Percentiles rank a stretch among this genome's conserved stretches.
These are phyloP conservation scores for Chaetomium globosum DNA, from an alignment of 2,329 filamentous ascomycete genomes.

Conservation along the genomic window DNA sequence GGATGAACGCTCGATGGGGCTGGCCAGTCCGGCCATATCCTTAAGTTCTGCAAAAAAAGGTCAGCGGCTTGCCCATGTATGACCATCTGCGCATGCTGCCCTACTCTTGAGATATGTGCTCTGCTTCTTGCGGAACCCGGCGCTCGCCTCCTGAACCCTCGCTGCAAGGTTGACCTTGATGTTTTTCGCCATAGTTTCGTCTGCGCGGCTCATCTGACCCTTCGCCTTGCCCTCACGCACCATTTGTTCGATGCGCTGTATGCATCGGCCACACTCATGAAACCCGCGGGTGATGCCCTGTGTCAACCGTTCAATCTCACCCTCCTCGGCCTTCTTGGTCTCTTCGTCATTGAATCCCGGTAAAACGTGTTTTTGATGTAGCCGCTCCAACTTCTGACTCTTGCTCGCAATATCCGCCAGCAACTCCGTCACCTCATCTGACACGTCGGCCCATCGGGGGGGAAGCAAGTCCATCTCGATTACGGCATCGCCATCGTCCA, in stretches of 20 bases:
- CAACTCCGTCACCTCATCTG: constrained; percentile 86
- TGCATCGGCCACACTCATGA: constrained; percentile 84
- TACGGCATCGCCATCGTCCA: constrained; percentile 89
- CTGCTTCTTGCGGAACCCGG: constrained; percentile 94
- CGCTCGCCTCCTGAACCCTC: constrained; percentile 87
- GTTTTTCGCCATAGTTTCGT: constrained; percentile 95
- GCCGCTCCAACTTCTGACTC: constrained; percentile 80
- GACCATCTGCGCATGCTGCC: constrained; percentile 23
- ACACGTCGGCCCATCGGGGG: constrained; percentile 92
- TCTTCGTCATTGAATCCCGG: constrained; percentile 97
- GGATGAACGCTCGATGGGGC: constrained; percentile 54
- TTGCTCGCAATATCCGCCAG: constrained; percentile 79
- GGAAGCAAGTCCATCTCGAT: constrained; percentile 98
- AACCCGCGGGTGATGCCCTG: constrained; percentile 88
- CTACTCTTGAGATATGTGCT: constrained; percentile 92
- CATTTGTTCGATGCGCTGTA: constrained; percentile 85
- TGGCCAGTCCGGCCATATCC: constrained; percentile 63
- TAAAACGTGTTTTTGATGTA: constrained; percentile 96
- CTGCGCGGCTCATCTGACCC: constrained; percentile 73
- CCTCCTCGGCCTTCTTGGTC: constrained; percentile 81
- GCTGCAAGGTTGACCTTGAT: constrained; percentile 89
- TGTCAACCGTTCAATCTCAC: constrained; percentile 86
- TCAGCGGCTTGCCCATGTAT: constrained; percentile 32
- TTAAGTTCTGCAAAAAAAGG: constrained; percentile 65
- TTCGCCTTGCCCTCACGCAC: constrained; percentile 76